Percentiles rank a stretch among this genome's conserved stretches.
These are phyloP conservation scores for Blechomonas ayalai DNA, from an alignment of 208 protist genomes.

Conservation along the genomic window DNA sequence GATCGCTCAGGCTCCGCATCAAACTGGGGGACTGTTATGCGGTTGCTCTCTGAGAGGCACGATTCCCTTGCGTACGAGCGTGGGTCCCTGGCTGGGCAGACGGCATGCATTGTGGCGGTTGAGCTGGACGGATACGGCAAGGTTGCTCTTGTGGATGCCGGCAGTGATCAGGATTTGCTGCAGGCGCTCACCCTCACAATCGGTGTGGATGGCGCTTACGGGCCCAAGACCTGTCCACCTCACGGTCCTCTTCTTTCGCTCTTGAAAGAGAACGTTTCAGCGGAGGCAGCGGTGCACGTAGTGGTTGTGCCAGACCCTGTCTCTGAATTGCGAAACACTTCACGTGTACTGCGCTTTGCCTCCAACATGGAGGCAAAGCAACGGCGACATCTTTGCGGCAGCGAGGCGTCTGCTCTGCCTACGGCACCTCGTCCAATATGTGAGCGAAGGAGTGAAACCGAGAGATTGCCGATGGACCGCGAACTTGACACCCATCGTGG, in stretches of 20 bases:
- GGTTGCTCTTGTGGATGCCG: constrained; percentile 44
- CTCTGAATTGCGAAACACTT: constrained; percentile 21
- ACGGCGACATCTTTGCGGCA: no score
- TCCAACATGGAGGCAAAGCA: constrained; percentile 16
- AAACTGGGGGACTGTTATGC: constrained; percentile 42
- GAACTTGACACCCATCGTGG: no score
- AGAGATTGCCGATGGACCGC: no score
- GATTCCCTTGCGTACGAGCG: constrained; percentile 10
- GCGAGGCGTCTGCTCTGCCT: no score
- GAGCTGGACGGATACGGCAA: constrained; percentile 43
- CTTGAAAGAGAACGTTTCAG: constrained; percentile 19
- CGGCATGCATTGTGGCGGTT: constrained; percentile 47
- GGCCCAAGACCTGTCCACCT: constrained; percentile 28
- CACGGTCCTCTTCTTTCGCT: constrained; percentile 25
- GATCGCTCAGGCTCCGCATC: constrained; percentile 20
- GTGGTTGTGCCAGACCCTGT: constrained; percentile 39
- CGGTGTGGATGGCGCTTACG: constrained; percentile 18
- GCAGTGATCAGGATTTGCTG: constrained; percentile 41
- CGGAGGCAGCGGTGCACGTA: constrained; percentile 36
- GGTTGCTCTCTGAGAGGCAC: constrained; percentile 33
- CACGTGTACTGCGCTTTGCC: constrained; percentile 61
- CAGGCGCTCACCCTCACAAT: constrained; percentile 48
- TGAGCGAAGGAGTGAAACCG: no score
- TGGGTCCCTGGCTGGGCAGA: constrained; percentile 21
- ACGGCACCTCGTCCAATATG: no score